Evolutionary conservation across 805 yeast species (phyloP).

Genomic region (Wickerhamomyces pijperi): DNA sequence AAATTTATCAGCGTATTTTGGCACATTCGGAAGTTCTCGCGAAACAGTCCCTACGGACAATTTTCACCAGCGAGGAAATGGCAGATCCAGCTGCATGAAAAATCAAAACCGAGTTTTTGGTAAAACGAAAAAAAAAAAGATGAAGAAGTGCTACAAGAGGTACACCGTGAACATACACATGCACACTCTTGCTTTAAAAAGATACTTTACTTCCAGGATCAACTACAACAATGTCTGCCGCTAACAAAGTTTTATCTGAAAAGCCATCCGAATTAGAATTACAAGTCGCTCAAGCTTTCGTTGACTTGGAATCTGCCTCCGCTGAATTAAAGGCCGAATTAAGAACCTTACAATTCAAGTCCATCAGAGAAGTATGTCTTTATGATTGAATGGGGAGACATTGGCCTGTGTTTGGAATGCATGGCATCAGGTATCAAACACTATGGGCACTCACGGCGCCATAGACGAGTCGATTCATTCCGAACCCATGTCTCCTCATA

Average conservation of each 20-base stretch:
- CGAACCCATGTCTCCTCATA: background rate
- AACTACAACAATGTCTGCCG: conserved; percentile 69
- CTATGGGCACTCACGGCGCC: background rate
- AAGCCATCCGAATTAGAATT: conserved; percentile 98
- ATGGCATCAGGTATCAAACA: too few species aligned
- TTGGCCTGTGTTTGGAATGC: background rate
- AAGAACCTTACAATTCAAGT: conserved; percentile 97
- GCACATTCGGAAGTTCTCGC: background rate
- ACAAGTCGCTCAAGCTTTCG: conserved; percentile 97
- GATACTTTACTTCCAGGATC: background rate
- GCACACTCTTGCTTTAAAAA: too few species aligned
- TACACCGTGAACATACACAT: background rate
- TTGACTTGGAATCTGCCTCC: conserved; percentile 88
- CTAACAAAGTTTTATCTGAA: conserved; percentile 87
- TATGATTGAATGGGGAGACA: background rate
- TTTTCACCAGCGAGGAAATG: too few species aligned
- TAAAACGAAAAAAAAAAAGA: conserved; percentile 2
- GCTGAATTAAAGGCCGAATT: conserved; percentile 95
- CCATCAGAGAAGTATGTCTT: conserved; percentile 74
- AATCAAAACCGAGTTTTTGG: conserved; percentile 1
- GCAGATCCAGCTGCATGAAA: conserved; percentile 2
- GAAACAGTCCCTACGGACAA: background rate
- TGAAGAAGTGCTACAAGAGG: background rate
- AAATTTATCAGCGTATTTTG: too few species aligned
- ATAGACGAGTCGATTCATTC: background rate